Conservation (phyloP, 2,329 filamentous ascomycete genomes). For the Pyricularia pennisetigena region DNA sequence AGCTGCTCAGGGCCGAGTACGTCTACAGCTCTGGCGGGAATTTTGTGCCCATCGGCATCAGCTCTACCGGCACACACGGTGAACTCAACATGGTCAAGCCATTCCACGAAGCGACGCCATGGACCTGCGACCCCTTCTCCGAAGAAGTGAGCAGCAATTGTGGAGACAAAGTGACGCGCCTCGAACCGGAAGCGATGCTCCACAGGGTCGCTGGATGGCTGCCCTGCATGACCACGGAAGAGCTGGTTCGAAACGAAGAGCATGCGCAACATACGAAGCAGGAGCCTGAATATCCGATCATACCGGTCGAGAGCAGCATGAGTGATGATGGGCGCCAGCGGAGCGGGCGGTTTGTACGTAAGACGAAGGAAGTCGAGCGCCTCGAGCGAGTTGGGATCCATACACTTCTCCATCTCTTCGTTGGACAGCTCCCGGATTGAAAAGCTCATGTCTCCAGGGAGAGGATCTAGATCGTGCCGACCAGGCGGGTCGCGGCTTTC, state of each 20-base stretch:
- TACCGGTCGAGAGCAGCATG: slow-evolving; percentile 64
- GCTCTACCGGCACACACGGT: slow-evolving; percentile 36
- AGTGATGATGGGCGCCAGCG: slow-evolving; percentile 67
- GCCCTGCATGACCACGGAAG: slow-evolving; percentile 26
- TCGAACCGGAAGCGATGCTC: slow-evolving; percentile 57
- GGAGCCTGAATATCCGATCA: slow-evolving; percentile 71
- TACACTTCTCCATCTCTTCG: slow-evolving; percentile 72
- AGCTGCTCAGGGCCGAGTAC: slow-evolving; percentile 54
- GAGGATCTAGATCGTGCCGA: slow-evolving; percentile 8
- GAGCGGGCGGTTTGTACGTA: slow-evolving; percentile 67
- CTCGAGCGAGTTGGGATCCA: slow-evolving; percentile 73
- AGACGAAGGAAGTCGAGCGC: slow-evolving; percentile 90
- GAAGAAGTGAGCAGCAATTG: slow-evolving; percentile 68
- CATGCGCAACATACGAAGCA: slow-evolving; percentile 71
- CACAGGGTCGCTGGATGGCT: slow-evolving; percentile 11
- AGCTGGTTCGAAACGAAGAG: slow-evolving; percentile 63
- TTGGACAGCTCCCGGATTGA: slow-evolving; percentile 70
- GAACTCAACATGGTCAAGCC: slow-evolving; percentile 53
- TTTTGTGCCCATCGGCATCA: neutral
- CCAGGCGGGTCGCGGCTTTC: slow-evolving; percentile 46
- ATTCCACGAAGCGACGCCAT: slow-evolving; percentile 62
- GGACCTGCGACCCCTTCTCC: slow-evolving; percentile 64
- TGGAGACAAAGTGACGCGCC: slow-evolving; percentile 68
- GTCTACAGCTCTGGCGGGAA: slow-evolving; percentile 14
- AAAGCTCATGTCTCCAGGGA: slow-evolving; percentile 70